These are phyloP conservation scores for Canariomyces notabilis DNA, from an alignment of 2,329 filamentous ascomycete species.

Conservation along the genomic window DNA sequence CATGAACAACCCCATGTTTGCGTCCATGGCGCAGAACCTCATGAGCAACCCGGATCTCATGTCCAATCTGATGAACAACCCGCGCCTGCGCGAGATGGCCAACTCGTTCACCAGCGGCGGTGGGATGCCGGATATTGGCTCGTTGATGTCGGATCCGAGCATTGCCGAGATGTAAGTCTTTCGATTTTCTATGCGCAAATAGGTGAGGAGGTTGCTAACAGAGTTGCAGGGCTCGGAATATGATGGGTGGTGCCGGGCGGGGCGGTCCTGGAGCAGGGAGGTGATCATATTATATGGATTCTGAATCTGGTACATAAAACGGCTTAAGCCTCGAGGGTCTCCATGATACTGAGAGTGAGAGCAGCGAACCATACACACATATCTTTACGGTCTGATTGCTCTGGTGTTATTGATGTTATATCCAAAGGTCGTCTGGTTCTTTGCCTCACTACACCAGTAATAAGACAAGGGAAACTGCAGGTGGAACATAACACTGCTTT, in stretches of 20 bases:
- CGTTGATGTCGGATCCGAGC: slow-evolving; percentile 85
- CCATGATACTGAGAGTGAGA: too few relatives aligned
- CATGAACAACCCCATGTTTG: slow-evolving; percentile 98
- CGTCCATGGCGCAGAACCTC: slow-evolving; percentile 91
- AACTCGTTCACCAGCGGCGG: slow-evolving; percentile 69
- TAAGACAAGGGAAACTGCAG: too few relatives aligned
- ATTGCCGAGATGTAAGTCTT: slow-evolving; percentile 84
- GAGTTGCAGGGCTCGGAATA: slow-evolving; percentile 25
- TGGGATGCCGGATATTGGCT: slow-evolving; percentile 82
- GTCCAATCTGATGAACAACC: slow-evolving; percentile 91
- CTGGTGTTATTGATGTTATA: not conserved
- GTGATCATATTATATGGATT: slow-evolving; percentile 1
- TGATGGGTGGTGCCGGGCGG: slow-evolving; percentile 28
- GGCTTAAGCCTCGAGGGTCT: not conserved
- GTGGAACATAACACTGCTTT: too few relatives aligned
- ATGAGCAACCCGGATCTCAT: slow-evolving; percentile 97
- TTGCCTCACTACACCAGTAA: too few relatives aligned
- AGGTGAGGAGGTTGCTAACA: not conserved
- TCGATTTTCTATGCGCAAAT: not conserved
- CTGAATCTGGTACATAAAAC: not conserved
- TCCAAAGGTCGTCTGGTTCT: too few relatives aligned
- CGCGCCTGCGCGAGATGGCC: slow-evolving; percentile 80
- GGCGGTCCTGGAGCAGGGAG: slow-evolving; percentile 14
- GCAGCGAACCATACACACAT: not conserved
- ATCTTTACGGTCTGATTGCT: not conserved